Percentiles rank a stretch among this genome's conserved stretches.
Evolutionary conservation across 176 grass and related monocot species (phyloP).

Genomic region (Areca catechu): DNA sequence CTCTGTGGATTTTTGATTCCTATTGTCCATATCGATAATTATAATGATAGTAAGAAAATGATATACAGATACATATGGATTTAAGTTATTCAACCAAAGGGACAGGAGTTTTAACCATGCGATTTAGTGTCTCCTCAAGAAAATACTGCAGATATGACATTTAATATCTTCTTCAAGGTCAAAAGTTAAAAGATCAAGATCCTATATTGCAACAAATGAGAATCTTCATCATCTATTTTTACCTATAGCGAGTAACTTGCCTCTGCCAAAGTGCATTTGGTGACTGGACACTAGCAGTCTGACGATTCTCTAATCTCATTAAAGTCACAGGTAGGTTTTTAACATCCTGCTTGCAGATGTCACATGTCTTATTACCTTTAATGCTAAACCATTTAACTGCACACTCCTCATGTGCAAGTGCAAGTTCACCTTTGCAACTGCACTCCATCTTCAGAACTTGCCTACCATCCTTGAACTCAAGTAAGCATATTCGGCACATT

Average conservation of each 20-base stretch:
- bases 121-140: no score
- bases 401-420: slow-evolving; percentile 93
- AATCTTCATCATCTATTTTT: slow-evolving; percentile 1
- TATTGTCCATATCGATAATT: no score
- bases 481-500: slow-evolving; percentile 85
- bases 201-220: no score
- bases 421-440: slow-evolving; percentile 98
- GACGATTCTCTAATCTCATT: slow-evolving; percentile 66
- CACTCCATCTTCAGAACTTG: slow-evolving; percentile 99
- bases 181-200: neutral
- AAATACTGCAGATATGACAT: no score
- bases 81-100: no score
- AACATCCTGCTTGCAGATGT: slow-evolving; percentile 90
- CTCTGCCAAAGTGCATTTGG: slow-evolving; percentile 49
- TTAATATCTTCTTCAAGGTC: neutral
- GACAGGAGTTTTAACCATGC: no score
- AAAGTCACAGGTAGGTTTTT: slow-evolving; percentile 85
- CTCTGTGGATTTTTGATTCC: no score
- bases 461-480: slow-evolving; percentile 83
- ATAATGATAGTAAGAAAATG: no score
- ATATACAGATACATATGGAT: no score
- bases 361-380: slow-evolving; percentile 96
- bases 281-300: slow-evolving; percentile 37
- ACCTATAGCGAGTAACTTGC: slow-evolving; percentile 59
- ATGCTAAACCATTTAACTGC: slow-evolving; percentile 99